A percentile compares a stretch with the other conserved stretches of the same genome.
phyloP scores from a whole-genome alignment of 2,329 filamentous ascomycete species.

The Ophiosphaerella herpotricha region DNA sequence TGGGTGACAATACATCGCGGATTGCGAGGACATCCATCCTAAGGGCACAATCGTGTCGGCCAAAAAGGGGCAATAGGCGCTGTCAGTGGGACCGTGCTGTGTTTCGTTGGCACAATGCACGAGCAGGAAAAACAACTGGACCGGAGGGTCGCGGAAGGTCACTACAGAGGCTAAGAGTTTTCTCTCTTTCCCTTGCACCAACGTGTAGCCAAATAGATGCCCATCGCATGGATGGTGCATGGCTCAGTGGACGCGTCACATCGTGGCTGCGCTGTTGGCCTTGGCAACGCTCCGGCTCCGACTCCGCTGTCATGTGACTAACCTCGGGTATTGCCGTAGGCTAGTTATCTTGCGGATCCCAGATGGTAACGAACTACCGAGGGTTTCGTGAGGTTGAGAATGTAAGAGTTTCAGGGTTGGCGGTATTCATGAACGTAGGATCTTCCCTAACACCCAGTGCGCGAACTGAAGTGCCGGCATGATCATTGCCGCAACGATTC shows the following conservation, averaged over 20 bases:
- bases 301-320: too few relatives aligned
- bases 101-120: background rate
- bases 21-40: too few relatives aligned
- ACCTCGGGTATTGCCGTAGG: too few relatives aligned
- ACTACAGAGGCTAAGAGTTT: background rate
- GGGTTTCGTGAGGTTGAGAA: background rate
- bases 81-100: too few relatives aligned
- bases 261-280: too few relatives aligned
- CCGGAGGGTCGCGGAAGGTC: background rate
- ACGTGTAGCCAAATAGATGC: background rate
- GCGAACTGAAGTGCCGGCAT: constrained; percentile 39
- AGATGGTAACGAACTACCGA: background rate
- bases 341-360: too few relatives aligned
- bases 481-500: constrained; percentile 34
- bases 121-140: background rate
- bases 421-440: constrained; percentile 26
- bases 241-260: too few relatives aligned
- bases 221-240: background rate
- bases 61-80: too few relatives aligned
- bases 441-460: constrained; percentile 41
- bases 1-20: too few relatives aligned
- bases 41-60: too few relatives aligned
- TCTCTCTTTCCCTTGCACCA: background rate
- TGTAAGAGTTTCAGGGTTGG: background rate
- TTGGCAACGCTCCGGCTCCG: too few relatives aligned